Base-by-base conservation (phyloP, 1,284 basidiomycete genomes). In the Bjerkandera adusta region DNA sequence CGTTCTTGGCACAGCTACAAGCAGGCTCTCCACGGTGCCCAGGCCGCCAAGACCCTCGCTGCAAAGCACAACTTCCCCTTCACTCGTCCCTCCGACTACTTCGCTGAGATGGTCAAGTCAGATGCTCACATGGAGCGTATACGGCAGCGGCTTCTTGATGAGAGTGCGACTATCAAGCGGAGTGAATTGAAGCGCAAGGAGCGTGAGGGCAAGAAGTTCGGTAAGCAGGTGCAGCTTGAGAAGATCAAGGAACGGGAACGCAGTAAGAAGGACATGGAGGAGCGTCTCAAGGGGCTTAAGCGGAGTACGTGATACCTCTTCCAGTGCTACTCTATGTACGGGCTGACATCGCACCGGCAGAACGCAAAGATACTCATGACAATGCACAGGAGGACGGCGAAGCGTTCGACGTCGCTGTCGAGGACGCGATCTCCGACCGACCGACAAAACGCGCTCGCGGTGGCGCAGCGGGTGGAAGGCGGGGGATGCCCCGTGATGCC, bases 111-210 rank as follows among this genome's bases (percentile, higher is more conserved):
- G 96, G 89, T 98, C 60, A 99, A 99, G 71, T 88, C 86, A 21
- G 97, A 99, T 62, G 77, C 91, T 18, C 97, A 99, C 70, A 99
- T 99, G 97, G 94, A 97, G 66, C 83, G 92, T 39, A 92, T 99
- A 57, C 86, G 97, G 42, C 88, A 94, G 59, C 83, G 89, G 26
- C 71, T 98, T 26, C 78, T 99, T 21, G 91, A 98, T 66, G 96
- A 99, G 65, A 72, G 76, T 22, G 90, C 93, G 3, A 77, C 80
- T 2, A 94, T 98, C 62, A 95, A 97, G 68, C 91, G 89, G 64
- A 81, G 85, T 50, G 95, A 98, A 63, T 89, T 92, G 47, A 95
- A 93, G 61, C 83, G 91, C 60, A 87, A 85, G 61, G 91, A 97
- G 68, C 79, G 96, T 43, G 91, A 97, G 62, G 87, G 93, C 51